Conservation (phyloP, 179 eudicot genomes). For the Monotropa hypopitys region DNA sequence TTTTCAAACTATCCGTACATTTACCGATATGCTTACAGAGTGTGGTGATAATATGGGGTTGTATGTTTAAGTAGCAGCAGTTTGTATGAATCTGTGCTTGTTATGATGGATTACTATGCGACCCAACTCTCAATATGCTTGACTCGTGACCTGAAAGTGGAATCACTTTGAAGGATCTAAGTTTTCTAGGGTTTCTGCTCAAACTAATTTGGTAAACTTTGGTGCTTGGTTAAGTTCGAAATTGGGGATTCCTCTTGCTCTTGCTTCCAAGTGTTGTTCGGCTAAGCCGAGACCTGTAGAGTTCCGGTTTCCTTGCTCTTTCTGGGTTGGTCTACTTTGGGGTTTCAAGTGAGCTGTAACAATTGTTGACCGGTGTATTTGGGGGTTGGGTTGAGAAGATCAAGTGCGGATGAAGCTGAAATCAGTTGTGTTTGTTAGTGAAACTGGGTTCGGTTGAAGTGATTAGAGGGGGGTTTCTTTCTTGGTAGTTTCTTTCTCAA, state of each 20-base stretch:
- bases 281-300: conserved; percentile 16
- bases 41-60: neutral
- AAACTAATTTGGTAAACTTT: neutral
- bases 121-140: neutral
- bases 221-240: conserved; percentile 6
- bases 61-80: neutral
- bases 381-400: conserved; percentile 30
- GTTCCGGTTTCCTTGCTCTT: neutral
- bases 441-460: conserved; percentile 50
- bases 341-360: neutral
- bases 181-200: conserved; percentile 8
- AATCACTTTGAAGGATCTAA: conserved; percentile 5
- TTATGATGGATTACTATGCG: neutral
- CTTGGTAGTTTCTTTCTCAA: neutral
- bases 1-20: neutral
- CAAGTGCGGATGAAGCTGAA: conserved; percentile 44
- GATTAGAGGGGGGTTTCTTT: conserved; percentile 22
- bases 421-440: conserved; percentile 30
- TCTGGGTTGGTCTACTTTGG: neutral
- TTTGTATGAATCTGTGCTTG: neutral
- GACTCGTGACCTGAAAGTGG: neutral
- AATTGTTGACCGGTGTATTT: conserved; percentile 1
- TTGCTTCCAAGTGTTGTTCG: neutral
- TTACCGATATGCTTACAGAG: neutral
- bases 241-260: conserved; percentile 1